Base-by-base conservation (phyloP, 2,329 filamentous ascomycete genomes). In the Parascedosporium putredinis region DNA sequence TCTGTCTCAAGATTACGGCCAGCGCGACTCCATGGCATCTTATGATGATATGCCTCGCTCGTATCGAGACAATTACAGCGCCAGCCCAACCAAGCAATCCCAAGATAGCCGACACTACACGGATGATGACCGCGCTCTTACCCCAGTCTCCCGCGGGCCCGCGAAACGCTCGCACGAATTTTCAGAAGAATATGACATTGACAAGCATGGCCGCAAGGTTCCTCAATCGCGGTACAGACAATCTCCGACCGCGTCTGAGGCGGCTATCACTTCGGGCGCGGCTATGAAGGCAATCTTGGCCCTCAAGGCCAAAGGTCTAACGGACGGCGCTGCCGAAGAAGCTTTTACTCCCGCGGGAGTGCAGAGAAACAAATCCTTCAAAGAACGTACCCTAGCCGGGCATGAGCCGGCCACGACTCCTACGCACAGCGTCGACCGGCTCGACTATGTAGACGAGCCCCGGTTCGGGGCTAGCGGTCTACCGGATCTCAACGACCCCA, bases 381-480 rank as follows among this genome's bases (percentile, higher is more conserved):
- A 83, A 62, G 78, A 84, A 58, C 76, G 80, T 27, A 77, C 79
- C 1, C 69, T 76, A 60, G 73, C 77, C 45, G 75, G 74, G 6
- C 74, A 72, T 51, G 69, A 73, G 44, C 76, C 75, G 23, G 71
- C 73, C 52, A 74, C 71, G 52, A 77, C 76, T 25, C 77, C 78
- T 2, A 70, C 75, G 5, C 77, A 80, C 54, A 82, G 78, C 57
- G 65, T 79, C 14, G 78, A 82, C 55, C 70, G 72, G 31, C 67
- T 79, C n/a, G 72, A 73, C 14, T 73, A 72, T 34, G 70, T 78
- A 18, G 71, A 76, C 4, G 62, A 67, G 12, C 70, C 73, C 1
- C 75, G 77, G 56, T 71, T 94, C 72, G 76, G 76, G 36, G 78
- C 84, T 40, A 88, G 75, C 61, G 84, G 82, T 44, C 63, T 90